These are phyloP conservation scores for Penicillium mononematosum DNA, from an alignment of 495 filamentous ascomycete species.

Conservation along the genomic window DNA sequence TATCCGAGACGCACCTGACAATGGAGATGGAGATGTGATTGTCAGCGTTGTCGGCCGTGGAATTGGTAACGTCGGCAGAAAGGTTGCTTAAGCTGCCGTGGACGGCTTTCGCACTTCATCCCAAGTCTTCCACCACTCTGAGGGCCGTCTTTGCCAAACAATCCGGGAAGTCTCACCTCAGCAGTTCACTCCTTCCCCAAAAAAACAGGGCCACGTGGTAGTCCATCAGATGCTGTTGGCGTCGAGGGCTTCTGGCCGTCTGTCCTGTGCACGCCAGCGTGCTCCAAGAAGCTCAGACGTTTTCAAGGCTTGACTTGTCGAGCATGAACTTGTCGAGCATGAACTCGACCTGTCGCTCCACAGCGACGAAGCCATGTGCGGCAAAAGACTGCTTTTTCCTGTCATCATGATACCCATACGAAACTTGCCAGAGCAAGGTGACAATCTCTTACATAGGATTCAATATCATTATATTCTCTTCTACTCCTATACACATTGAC, in stretches of 20 bases:
- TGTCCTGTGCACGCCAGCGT: slow-evolving; percentile 7
- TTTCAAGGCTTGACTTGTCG: slow-evolving; percentile 11
- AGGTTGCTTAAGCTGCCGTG: slow-evolving; percentile 65
- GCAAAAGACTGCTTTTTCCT: slow-evolving; percentile 9
- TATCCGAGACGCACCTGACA: slow-evolving; percentile 68
- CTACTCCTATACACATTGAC: background rate
- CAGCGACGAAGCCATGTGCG: slow-evolving; percentile 6
- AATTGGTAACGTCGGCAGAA: slow-evolving; percentile 92
- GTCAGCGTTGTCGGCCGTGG: slow-evolving; percentile 91
- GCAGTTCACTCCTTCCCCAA: background rate
- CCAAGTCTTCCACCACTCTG: slow-evolving; percentile 7
- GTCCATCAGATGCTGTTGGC: slow-evolving; percentile 1
- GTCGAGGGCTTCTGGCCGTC: slow-evolving; percentile 10
- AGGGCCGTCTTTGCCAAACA: background rate
- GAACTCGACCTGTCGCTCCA: slow-evolving; percentile 7
- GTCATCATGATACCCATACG: slow-evolving; percentile 14
- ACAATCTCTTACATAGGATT: slow-evolving; percentile 10
- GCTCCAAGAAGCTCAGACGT: slow-evolving; percentile 3
- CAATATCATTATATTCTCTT: slow-evolving; percentile 7
- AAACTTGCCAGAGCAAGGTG: slow-evolving; percentile 13
- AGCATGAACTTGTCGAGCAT: slow-evolving; percentile 14
- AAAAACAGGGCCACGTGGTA: slow-evolving; percentile 3
- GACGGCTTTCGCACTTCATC: background rate
- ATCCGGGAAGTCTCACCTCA: slow-evolving; percentile 1
- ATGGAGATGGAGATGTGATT: slow-evolving; percentile 68